phyloP scores from a whole-genome alignment of 169 alveolate species.

The Perkinsus olseni region DNA sequence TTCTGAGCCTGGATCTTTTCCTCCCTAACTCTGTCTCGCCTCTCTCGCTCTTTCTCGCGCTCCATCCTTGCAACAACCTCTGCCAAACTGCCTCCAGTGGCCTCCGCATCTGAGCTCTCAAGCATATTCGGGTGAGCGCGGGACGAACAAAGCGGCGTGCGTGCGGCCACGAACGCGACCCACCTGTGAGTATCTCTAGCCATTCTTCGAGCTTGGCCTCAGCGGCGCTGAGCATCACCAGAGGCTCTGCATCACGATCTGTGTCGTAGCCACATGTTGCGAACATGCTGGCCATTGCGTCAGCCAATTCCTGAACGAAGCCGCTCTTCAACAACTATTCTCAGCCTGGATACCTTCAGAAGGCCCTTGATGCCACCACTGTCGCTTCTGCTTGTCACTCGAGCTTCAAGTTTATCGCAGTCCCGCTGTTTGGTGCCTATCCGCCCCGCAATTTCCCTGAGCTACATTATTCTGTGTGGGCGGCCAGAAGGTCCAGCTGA shows the following conservation, averaged over 20 bases:
- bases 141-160: no score
- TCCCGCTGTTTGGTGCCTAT: not conserved
- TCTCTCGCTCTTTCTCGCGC: slow-evolving; percentile 19
- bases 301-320: not conserved
- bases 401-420: not conserved
- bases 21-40: slow-evolving; percentile 31
- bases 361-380: not conserved
- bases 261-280: slow-evolving; percentile 9
- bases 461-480: not conserved
- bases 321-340: not conserved
- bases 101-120: not conserved
- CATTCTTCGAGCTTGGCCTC: slow-evolving; percentile 15
- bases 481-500: not conserved
- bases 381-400: not conserved
- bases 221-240: not conserved
- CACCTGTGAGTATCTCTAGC: not conserved
- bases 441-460: not conserved
- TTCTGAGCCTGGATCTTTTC: slow-evolving; percentile 25
- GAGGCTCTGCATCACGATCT: slow-evolving; percentile 7
- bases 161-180: not conserved
- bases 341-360: not conserved
- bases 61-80: slow-evolving; percentile 3
- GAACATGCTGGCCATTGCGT: not conserved
- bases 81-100: not conserved
- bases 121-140: no score